A percentile compares a stretch with the other conserved stretches of the same genome.
Conservation (phyloP, 176 grass and related monocot species). For the Zea mays region DNA sequence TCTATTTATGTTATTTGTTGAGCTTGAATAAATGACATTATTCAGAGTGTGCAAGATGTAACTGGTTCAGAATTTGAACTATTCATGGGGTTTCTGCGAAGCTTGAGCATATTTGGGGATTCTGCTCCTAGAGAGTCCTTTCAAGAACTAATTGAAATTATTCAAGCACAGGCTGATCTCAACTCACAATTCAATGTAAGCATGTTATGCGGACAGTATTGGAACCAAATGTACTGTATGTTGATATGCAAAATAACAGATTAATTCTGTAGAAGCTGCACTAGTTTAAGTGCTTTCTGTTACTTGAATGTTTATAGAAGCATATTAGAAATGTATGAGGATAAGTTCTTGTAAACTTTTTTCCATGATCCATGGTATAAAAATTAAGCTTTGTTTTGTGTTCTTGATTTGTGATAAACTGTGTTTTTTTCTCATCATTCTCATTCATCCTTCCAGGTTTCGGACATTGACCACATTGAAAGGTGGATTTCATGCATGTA, state of each 20-base stretch:
- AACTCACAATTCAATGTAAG: constrained; percentile 94
- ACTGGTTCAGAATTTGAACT: constrained; percentile 93
- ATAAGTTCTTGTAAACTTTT: not conserved
- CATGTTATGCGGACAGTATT: constrained; percentile 15
- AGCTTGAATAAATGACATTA: constrained; percentile 23
- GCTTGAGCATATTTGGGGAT: constrained; percentile 93
- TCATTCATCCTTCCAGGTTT: constrained; percentile 57
- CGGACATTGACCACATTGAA: constrained; percentile 84
- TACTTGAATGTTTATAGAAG: constrained; percentile 1
- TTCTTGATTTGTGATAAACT: constrained; percentile 13
- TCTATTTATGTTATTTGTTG: constrained; percentile 25
- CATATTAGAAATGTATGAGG: not conserved
- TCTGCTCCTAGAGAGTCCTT: constrained; percentile 77
- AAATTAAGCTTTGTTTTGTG: not conserved
- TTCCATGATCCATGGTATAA: not conserved
- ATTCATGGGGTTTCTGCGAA: constrained; percentile 93
- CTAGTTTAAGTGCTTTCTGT: not conserved
- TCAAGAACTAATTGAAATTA: constrained; percentile 97
- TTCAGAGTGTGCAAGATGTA: constrained; percentile 96
- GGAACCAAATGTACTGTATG: constrained; percentile 25
- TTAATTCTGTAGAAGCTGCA: not conserved
- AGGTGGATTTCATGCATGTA: constrained; percentile 95
- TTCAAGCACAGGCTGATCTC: constrained; percentile 96
- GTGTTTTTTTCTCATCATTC: constrained; percentile 27
- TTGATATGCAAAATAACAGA: constrained; percentile 24